Evolutionary conservation across 1,284 basidiomycete genomes (phyloP), one percentile per base, ranked within the genome.

Genomic region (Bjerkandera adusta): DNA sequence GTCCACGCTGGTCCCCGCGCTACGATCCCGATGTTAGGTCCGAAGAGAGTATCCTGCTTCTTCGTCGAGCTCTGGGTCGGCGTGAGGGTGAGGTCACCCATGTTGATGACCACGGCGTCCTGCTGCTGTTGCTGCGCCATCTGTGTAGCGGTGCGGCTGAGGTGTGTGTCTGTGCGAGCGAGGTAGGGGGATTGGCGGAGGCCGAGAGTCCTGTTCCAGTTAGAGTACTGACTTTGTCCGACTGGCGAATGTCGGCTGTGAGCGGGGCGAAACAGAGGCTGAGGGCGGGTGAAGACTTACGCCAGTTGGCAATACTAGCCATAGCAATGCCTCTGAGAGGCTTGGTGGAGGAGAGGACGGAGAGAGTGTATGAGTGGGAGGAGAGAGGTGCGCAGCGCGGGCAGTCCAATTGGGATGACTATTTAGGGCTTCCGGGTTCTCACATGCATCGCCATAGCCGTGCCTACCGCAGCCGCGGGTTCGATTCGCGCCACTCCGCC

Each of bases 11-110:
- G 75, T 0, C 67, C 65, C 18, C 57, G 62, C 51, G 59, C 66
- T 22, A 73, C 73, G 54, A 79, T 74, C 13, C 83, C 83, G 30
- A 85, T 80, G 60, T 80, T 79, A 6, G 82, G 82, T 0, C 82
- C 82, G 56, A 85, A 85, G 37, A 85, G 75, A 1, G 78, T 81
- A 59, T 81, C 77, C 26, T 75, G 68, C 53, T 76, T 75, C 57
- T 71, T 74, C 43, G 30, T 50, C 43, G 53, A 47, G 55, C 50
- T 48, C 15, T 10, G 13, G 35, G 20, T 58, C 49, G 2, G 57
- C 25, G 45, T 43, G 13, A 43, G 44, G 8, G 58, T 54, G 12
- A 53, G 56, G 37, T 64, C 57, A 40, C 58, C 57, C 65, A 70
- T 66, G 59, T 70, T 71, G 53, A 70, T 60, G 36, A 69, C 63